Percentiles rank a stretch among this genome's conserved stretches.
phyloP scores from a whole-genome alignment of 805 yeast species.

The Metschnikowia corniflorae region DNA sequence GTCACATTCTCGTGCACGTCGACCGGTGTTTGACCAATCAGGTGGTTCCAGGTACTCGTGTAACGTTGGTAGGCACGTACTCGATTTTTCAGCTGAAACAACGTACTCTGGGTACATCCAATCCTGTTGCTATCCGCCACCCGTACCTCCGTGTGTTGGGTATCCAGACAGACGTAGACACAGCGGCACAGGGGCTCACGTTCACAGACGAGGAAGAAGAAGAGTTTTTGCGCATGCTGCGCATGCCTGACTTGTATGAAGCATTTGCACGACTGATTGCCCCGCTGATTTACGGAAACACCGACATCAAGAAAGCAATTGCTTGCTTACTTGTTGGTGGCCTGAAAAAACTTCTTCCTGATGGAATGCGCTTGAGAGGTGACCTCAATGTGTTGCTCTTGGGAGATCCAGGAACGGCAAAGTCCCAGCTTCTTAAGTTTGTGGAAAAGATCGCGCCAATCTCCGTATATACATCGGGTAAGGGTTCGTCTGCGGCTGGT shows the following conservation, averaged over 20 bases:
- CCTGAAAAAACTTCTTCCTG: constrained; percentile 85
- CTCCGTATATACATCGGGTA: constrained; percentile 95
- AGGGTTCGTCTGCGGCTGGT: constrained; percentile 99
- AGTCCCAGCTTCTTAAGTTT: constrained; percentile 90
- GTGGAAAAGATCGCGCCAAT: constrained; percentile 95
- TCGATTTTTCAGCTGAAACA: constrained; percentile 78
- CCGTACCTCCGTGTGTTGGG: constrained; percentile 90
- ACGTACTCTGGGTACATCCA: constrained; percentile 31
- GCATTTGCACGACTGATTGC: constrained; percentile 87
- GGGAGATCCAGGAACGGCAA: constrained; percentile 99
- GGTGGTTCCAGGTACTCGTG: constrained; percentile 93
- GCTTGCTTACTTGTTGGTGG: constrained; percentile 94
- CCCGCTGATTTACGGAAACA: constrained; percentile 93
- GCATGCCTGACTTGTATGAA: constrained; percentile 82
- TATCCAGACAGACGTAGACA: constrained; percentile 77
- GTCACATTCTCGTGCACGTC: constrained; percentile 82
- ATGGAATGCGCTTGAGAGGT: constrained; percentile 95
- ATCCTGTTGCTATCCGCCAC: constrained; percentile 85
- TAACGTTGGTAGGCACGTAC: constrained; percentile 88
- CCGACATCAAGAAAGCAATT: constrained; percentile 89
- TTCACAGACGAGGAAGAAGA: constrained; percentile 95
- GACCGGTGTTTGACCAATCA: constrained; percentile 87
- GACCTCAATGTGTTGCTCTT: constrained; percentile 89
- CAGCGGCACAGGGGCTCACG: constrained; percentile 52
- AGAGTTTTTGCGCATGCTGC: constrained; percentile 74